These are phyloP conservation scores for Tetrahymena borealis DNA, from an alignment of 73 alveolate species.

Conservation along the genomic window DNA sequence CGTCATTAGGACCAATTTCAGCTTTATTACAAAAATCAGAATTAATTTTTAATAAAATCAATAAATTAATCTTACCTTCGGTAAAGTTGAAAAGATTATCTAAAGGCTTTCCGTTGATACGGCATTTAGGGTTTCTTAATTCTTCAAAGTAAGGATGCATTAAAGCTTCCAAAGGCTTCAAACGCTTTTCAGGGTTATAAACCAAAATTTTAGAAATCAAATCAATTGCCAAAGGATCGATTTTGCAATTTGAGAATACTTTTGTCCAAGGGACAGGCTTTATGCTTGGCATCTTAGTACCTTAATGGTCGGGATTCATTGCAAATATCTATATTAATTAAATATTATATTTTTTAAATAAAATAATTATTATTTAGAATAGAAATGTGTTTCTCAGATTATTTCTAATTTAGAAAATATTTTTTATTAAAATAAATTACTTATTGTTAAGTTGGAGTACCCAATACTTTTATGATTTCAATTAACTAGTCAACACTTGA, in stretches of 20 bases:
- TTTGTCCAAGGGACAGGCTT: slow-evolving; percentile 54
- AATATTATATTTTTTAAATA: too few species aligned
- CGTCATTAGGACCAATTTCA: not conserved
- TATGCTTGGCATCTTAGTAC: not conserved
- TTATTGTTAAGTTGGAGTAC: slow-evolving; percentile 77
- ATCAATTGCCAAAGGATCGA: slow-evolving; percentile 56
- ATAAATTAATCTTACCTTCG: not conserved
- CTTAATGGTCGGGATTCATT: not conserved
- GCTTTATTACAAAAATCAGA: not conserved
- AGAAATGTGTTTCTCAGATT: too few species aligned
- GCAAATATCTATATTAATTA: slow-evolving; percentile 41
- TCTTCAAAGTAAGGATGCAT: slow-evolving; percentile 73
- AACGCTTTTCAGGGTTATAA: slow-evolving; percentile 63
- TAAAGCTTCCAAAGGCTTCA: slow-evolving; percentile 53
- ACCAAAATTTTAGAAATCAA: slow-evolving; percentile 54
- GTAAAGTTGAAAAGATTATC: slow-evolving; percentile 30
- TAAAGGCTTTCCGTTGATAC: not conserved
- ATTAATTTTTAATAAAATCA: not conserved
- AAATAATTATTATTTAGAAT: too few species aligned
- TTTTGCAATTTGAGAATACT: slow-evolving; percentile 35
- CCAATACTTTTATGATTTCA: slow-evolving; percentile 74
- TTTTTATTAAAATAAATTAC: slow-evolving; percentile 66
- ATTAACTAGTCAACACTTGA: slow-evolving; percentile 68
- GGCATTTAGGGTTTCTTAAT: slow-evolving; percentile 46
- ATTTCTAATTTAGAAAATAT: slow-evolving; percentile 35